Evolutionary conservation across 2,329 filamentous ascomycete species (phyloP), one percentile per base, ranked within the genome.

Genomic region (Fusarium avenaceum): DNA sequence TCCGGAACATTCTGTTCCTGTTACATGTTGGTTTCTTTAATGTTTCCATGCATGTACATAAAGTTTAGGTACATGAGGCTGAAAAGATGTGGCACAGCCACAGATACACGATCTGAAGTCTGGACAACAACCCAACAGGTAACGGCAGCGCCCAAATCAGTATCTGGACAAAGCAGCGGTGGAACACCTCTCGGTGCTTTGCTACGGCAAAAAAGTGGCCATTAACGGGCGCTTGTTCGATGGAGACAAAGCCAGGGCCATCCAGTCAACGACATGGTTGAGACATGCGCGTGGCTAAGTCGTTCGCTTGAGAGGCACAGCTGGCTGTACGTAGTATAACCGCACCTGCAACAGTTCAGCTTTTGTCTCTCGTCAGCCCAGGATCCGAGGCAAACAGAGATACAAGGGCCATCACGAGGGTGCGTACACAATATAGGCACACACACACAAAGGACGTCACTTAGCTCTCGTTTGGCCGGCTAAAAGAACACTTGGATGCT

Each of bases 381-480:
- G 56, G 40, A 68, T 61, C 57, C 63, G 66, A 59, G 42, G 35
- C 42, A 48, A 24, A 26, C 30, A 47, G 38, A 45, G 54, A 57
- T 32, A 38, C 24, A 61, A 59, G 53, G 58, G 52, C 43, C 43
- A 43, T 39, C 44, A 49, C 30, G 30, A 43, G 51, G 38, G 15
- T 35, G 50, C 30, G 28, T 19, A 47, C 14, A 10, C 4, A 30
- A 4, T 30, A 30, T 30, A 30, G 11, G 28, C 28, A 22, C 20
- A 7, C 24, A 24, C 26, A 38, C 15, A 20, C 35, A 24, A 49
- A 28, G 24, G 24, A 32, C 17, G 40, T 26, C 35, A 15, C 20
- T 22, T 35, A 40, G 17, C 43, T 55, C 58, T 64, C 51, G 64
- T 69, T 72, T 69, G 66, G 28, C 56, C 71, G 71, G 71, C 46